Conservation (phyloP, 1,284 basidiomycete species). For the Marasmius sp. region DNA sequence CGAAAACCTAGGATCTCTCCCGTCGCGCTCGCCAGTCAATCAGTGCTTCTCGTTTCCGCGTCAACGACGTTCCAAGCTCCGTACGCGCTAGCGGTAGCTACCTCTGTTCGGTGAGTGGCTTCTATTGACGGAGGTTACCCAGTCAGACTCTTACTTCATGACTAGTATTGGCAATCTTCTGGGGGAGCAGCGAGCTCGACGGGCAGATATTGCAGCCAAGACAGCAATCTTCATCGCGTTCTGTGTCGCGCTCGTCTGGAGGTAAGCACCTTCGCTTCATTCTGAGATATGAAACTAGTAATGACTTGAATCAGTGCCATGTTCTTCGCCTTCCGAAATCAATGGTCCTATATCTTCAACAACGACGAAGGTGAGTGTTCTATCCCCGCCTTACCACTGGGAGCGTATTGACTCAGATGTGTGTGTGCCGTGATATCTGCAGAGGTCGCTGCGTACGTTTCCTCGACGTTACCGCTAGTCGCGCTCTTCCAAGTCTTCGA, state of each 20-base stretch:
- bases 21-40: conserved; percentile 67
- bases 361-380: conserved; percentile 60
- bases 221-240: conserved; percentile 64
- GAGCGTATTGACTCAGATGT: background rate
- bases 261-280: conserved; percentile 43
- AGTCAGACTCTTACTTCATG: background rate
- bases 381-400: background rate
- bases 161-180: conserved; percentile 78
- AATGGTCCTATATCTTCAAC: conserved; percentile 86
- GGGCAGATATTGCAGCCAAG: conserved; percentile 66
- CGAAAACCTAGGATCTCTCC: conserved; percentile 44
- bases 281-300: background rate
- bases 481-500: conserved; percentile 85
- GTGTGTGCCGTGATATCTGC: background rate
- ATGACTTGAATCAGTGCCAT: conserved; percentile 46
- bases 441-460: conserved; percentile 68
- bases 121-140: background rate
- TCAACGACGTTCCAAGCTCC: conserved; percentile 87
- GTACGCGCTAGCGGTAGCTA: conserved; percentile 77
- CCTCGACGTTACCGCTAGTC: conserved; percentile 72
- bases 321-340: conserved; percentile 70
- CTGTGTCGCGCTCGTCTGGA: conserved; percentile 56
- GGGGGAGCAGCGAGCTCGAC: conserved; percentile 67
- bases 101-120: conserved; percentile 70
- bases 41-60: conserved; percentile 70